Evolutionary conservation across 1,139 yeast species (phyloP), one percentile per base, ranked within the genome.

Genomic region (Geotrichum australiense): DNA sequence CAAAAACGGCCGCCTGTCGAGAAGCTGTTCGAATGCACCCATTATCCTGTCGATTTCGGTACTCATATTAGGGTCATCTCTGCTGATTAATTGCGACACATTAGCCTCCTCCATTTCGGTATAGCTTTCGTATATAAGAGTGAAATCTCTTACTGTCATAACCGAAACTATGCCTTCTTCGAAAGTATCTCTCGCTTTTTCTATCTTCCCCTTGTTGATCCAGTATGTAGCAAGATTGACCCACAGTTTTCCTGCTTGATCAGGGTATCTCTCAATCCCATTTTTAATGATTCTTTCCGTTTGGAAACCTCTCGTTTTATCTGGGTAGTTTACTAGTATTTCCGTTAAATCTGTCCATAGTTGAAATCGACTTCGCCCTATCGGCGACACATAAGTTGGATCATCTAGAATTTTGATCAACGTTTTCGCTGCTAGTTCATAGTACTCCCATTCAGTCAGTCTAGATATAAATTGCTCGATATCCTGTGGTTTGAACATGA

Each of bases 71-170:
- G 52, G 49, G 10, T 61, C 60, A 8, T 57, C 52, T 34, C 56
- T 54, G 18, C 58, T 59, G 49, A 74, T 58, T 14, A 72, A 45
- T 18, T 59, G 58, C 2, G 69, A 59, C 7, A 79, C 57, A 6
- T 66, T 50, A 1, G 67, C 54, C 50, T 82, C 91, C 55, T 79
- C 80, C 54, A 76, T 73, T 49, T 78, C 80, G 2, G 80, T 62
- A 53, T 73, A 78, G 3, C 75, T 64, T 55, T 84, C 85, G 59
- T 75, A 87, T 0, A 85, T 63, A 24, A 66, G 54, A 0, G 80
- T 71, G 56, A 86, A 85, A 49, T 83, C 93, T 26, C 68, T 65
- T 1, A 80, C 64, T 0, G 85, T 75, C 3, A 58, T 49, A 7
- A 80, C 74, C 1, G 63, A 52, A 1, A 57, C 50, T 21, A 68